Base-by-base conservation (phyloP, 371 early-diverging fungal genomes). In the Mortierella sp. region DNA sequence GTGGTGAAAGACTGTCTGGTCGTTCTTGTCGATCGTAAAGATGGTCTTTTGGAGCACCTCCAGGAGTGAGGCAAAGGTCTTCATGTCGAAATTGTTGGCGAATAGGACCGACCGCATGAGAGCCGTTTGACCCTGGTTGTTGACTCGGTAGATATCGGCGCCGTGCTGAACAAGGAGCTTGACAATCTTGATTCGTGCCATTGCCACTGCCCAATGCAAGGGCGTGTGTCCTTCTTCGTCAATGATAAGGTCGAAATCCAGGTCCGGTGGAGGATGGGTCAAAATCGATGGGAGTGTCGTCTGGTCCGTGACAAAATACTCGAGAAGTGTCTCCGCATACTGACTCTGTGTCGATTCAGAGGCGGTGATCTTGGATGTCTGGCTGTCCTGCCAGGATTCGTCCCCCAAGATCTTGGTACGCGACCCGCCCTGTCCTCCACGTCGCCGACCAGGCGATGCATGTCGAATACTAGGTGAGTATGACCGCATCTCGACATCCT, bases 141-240 rank as follows among this genome's bases (percentile, higher is more conserved):
- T 98, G 37, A 92, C 89, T 41, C 90, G 80, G 64, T 89, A 89
- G 7, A 92, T 83, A 70, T 96, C 94, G 4, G 96, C 96, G 0
- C 95, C 95, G 52, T 91, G 91, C 29, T 91, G 87, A 8, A 98
- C 84, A 55, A 98, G 85, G 11, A 94, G 77, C 45, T 92, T 88
- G 40, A 98, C 91, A 10, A 96, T 88, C 47, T 92, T 88, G 40
- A 95, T 89, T 26, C 95, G 89, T 0, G 94, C 98, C 79, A 98
- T 91, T 9, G 98, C 96, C 10, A 97, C 95, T 0, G 99, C 98
- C 98, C 98, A 99, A 77, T 99, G 99, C 19, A 97, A 86, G 8
- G 97, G 91, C 0, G 98, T 95, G 77, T 99, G 97, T 2, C 98
- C 98, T 63, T 95, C 95, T 52, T 96, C 97, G 70, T 99, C 98